phyloP scores from a whole-genome alignment of 805 yeast species.

The Pichia exigua region DNA sequence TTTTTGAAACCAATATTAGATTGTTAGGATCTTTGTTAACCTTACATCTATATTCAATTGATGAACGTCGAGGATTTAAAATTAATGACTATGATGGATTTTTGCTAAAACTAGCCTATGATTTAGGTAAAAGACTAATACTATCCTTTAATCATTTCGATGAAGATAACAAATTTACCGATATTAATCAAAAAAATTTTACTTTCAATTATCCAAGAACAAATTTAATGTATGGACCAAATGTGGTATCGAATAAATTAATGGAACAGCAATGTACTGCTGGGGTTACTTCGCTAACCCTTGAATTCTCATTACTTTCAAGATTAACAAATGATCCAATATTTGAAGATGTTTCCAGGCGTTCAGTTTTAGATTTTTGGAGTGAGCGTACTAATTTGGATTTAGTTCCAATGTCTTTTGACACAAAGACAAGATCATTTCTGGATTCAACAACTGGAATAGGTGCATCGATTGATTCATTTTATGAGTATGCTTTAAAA shows the following conservation, averaged over 20 bases:
- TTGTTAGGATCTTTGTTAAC: constrained; percentile 76
- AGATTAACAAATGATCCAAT: constrained; percentile 64
- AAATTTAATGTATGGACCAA: constrained; percentile 50
- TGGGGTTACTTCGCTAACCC: constrained; percentile 76
- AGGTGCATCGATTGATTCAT: constrained; percentile 90
- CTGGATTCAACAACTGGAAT: constrained; percentile 60
- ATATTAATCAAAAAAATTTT: neutral
- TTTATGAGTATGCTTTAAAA: constrained; percentile 82
- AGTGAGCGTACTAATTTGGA: constrained; percentile 49
- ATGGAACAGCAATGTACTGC: constrained; percentile 73
- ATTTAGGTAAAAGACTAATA: constrained; percentile 62
- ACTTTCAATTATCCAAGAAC: constrained; percentile 71
- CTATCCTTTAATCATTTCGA: constrained; percentile 62
- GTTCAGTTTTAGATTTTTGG: constrained; percentile 70
- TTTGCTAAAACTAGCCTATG: constrained; percentile 62
- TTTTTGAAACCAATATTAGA: constrained; percentile 79
- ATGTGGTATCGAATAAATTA: constrained; percentile 34
- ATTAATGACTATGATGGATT: constrained; percentile 57
- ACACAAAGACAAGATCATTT: constrained; percentile 36
- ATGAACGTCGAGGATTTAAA: constrained; percentile 35
- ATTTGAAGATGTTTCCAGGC: constrained; percentile 54
- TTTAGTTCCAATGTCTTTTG: constrained; percentile 71
- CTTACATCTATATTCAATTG: constrained; percentile 64
- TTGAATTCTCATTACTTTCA: constrained; percentile 74
- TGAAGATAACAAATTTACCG: constrained; percentile 1